Evolutionary conservation across 1,284 basidiomycete species (phyloP).

Genomic region (Cutaneotrichosporon mucoides): DNA sequence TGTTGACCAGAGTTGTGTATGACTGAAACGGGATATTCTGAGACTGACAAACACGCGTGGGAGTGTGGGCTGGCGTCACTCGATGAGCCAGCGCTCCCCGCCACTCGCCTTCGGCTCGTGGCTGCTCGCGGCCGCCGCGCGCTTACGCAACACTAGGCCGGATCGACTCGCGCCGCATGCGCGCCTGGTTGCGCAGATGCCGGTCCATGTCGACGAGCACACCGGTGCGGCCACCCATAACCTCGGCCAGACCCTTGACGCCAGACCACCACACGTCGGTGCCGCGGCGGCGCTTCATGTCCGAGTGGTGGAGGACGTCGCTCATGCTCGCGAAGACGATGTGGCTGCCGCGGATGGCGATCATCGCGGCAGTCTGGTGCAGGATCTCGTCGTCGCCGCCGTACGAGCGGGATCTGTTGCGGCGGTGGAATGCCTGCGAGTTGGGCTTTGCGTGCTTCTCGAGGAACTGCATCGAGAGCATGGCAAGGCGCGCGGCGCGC

Average conservation of each 20-base stretch:
- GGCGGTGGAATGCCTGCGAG: constrained; percentile 27
- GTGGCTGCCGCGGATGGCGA: constrained; percentile 77
- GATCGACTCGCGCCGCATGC: background rate
- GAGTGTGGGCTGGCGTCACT: too few species aligned
- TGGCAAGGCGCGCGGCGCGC: constrained; percentile 80
- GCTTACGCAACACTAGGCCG: too few species aligned
- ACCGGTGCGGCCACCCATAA: constrained; percentile 53
- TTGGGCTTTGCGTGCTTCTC: constrained; percentile 65
- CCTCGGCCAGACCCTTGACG: constrained; percentile 66
- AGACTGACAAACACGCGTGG: too few species aligned
- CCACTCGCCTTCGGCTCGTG: too few species aligned
- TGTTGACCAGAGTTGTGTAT: too few species aligned
- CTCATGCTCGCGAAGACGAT: constrained; percentile 77
- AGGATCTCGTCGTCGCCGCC: constrained; percentile 25
- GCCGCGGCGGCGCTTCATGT: constrained; percentile 84
- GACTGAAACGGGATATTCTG: too few species aligned
- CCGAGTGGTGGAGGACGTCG: constrained; percentile 79
- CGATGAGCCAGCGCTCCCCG: too few species aligned
- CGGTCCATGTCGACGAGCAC: constrained; percentile 22
- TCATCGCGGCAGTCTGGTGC: constrained; percentile 68
- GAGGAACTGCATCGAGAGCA: constrained; percentile 91
- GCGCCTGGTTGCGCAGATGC: background rate
- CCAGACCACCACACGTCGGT: constrained; percentile 76
- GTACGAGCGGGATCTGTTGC: constrained; percentile 3
- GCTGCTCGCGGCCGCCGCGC: too few species aligned